Percentiles rank a stretch among this genome's conserved stretches.
These are phyloP conservation scores for Fraxinus greggii DNA, from an alignment of 305 asterid species.

Conservation along the genomic window DNA sequence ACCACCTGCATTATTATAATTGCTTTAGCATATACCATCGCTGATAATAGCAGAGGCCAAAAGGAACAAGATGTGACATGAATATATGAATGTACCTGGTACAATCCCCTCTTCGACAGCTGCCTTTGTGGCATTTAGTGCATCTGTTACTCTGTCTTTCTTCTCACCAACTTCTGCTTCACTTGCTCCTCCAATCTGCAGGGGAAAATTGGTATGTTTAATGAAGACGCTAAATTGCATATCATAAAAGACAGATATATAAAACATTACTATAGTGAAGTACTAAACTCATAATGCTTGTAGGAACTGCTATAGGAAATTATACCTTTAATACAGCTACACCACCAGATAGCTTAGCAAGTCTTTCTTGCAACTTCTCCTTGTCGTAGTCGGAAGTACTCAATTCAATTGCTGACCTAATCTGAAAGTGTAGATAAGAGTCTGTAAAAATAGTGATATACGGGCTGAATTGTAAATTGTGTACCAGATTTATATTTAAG, in stretches of 20 bases:
- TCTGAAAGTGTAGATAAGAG: conserved; percentile 21
- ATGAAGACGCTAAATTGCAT: background rate
- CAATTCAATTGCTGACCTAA: conserved; percentile 42
- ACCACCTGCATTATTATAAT: conserved; percentile 36
- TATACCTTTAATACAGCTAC: conserved; percentile 73
- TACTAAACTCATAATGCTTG: background rate
- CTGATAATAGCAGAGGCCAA: background rate
- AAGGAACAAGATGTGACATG: background rate
- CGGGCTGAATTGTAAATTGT: background rate
- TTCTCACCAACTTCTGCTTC: conserved; percentile 65
- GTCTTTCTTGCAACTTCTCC: conserved; percentile 57
- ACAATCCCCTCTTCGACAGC: conserved; percentile 72
- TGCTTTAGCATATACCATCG: background rate
- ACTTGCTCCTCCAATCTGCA: conserved; percentile 68
- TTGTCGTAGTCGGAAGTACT: conserved; percentile 55
- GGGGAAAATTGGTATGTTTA: background rate
- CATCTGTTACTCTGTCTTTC: conserved; percentile 70
- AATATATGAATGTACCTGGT: conserved; percentile 35
- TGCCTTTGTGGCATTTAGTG: conserved; percentile 68
- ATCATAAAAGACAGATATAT: background rate
- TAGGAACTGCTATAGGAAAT: background rate
- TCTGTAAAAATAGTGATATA: background rate
- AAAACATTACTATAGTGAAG: background rate
- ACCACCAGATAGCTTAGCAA: conserved; percentile 71
- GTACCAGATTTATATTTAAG: background rate